Conservation (phyloP, 1,139 yeast genomes). For the Candida albicans region DNA sequence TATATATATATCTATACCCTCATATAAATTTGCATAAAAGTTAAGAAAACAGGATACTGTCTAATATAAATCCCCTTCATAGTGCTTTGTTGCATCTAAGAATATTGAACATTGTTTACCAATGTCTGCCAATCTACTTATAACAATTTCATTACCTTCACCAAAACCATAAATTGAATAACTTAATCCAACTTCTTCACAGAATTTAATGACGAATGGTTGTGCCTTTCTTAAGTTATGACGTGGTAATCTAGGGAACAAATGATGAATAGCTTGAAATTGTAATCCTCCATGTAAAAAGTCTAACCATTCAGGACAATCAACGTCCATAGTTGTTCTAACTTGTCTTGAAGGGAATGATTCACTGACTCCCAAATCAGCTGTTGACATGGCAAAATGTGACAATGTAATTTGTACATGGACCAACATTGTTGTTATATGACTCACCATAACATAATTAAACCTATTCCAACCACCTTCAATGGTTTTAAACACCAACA, state of each 20-base stretch:
- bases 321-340: constrained; percentile 93
- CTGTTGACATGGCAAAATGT: constrained; percentile 92
- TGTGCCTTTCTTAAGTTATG: constrained; percentile 81
- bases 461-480: constrained; percentile 54
- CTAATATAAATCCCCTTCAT: constrained; percentile 18
- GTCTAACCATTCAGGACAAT: constrained; percentile 91
- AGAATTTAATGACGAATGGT: constrained; percentile 68
- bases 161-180: constrained; percentile 86
- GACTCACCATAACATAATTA: constrained; percentile 68
- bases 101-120: constrained; percentile 77
- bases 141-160: constrained; percentile 70
- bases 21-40: background rate
- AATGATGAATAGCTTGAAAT: constrained; percentile 87
- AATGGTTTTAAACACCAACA: constrained; percentile 52
- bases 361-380: constrained; percentile 80
- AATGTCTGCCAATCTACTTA: constrained; percentile 68
- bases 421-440: constrained; percentile 80
- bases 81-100: constrained; percentile 63
- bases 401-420: constrained; percentile 90
- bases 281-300: constrained; percentile 91
- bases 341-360: constrained; percentile 80
- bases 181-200: constrained; percentile 73
- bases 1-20: background rate
- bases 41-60: too few relatives aligned
- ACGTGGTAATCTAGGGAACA: constrained; percentile 86